Evolutionary conservation across 805 yeast genomes (phyloP), one percentile per base, ranked within the genome.

Genomic region (Candida peoriensis): DNA sequence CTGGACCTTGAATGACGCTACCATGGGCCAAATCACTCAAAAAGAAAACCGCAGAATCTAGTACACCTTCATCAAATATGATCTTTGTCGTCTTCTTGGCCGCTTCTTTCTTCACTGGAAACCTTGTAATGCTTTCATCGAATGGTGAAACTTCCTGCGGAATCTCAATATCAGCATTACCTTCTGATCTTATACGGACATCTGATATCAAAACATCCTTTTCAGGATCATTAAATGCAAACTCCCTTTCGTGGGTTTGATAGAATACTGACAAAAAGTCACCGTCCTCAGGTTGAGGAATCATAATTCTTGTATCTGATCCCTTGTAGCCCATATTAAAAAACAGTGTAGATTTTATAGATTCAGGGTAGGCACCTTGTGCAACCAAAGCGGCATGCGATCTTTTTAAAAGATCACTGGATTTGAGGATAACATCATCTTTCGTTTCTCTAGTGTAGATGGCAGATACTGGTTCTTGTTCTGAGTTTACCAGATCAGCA

Each of bases 291-390:
- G 48, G 49, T 25, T 42, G 43, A 16, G 50, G 30, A 32, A 50
- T 42, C 49, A 66, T 57, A 32, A 69, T 56, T 44, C 64, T 66
- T 13, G 75, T 70, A 46, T 70, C 73, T 3, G 72, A 63, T 6
- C 74, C 73, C 32, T 54, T 60, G 44, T 65, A 69, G 31, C 70
- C 60, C 69, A 69, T 63, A 39, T 68, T 62, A 42, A 68, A 56
- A 40, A 50, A 59, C 8, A 60, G 53, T 3, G 42, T 42, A 6
- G 47, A 38, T 20, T 32, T 41, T 20, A 49, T 40, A 3, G 47
- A 36, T 37, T 59, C 63, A 12, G 41, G 33, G 31, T 39, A 27
- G n/a, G 43, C 48, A 33, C 58, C 50, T 54, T 60, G 43, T 39
- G 46, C 17, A 10, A 21, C 32, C n/a, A 50, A 37, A 3, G 36